These are phyloP conservation scores for Acacia melanoxylon DNA, from an alignment of 306 rosid genomes.

Conservation along the genomic window DNA sequence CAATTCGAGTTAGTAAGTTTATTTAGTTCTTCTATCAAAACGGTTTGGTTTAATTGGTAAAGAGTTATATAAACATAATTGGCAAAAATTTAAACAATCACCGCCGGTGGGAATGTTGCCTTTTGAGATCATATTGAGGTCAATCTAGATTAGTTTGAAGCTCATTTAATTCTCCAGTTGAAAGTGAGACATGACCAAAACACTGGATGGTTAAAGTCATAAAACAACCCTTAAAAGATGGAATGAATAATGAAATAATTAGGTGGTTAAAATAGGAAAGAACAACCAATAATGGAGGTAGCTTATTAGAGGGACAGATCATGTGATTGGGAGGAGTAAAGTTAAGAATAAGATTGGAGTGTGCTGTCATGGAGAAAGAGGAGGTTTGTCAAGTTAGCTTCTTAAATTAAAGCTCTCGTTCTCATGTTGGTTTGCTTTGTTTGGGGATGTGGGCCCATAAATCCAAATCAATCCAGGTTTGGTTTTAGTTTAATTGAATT, in stretches of 20 bases:
- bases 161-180: fast-evolving
- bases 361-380: not conserved
- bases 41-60: no score
- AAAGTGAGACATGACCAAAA: not conserved
- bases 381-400: not conserved
- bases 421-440: not conserved
- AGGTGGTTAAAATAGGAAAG: not conserved
- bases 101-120: no score
- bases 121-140: no score
- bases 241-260: not conserved
- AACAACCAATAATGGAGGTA: not conserved
- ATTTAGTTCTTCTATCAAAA: no score
- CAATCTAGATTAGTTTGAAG: no score
- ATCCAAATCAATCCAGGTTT: not conserved
- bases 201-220: not conserved
- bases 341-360: not conserved
- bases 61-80: no score
- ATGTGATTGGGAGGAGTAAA: not conserved
- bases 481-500: not conserved
- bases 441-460: not conserved
- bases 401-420: not conserved
- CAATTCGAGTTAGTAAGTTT: not conserved
- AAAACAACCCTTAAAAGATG: not conserved
- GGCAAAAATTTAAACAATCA: no score
- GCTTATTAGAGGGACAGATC: not conserved